phyloP scores from a whole-genome alignment of 2,329 filamentous ascomycete species.

The Cladosporium sp. region DNA sequence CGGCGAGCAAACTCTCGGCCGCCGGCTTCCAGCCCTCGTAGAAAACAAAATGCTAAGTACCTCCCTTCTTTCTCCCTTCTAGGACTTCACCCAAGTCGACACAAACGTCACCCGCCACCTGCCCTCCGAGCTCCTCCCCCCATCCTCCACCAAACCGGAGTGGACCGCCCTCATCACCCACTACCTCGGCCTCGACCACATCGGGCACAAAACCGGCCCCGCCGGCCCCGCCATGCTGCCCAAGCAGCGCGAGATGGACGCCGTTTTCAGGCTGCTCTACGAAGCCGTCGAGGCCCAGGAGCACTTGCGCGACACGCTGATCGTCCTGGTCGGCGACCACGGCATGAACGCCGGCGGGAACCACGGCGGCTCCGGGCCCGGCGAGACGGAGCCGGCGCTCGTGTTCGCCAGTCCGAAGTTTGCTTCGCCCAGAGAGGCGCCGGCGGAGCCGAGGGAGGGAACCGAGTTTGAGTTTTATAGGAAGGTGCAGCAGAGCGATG shows the following conservation, averaged over 20 bases:
- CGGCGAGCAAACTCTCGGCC: background rate
- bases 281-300: slow-evolving; percentile 62
- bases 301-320: slow-evolving; percentile 70
- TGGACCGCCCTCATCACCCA: slow-evolving; percentile 95
- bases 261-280: slow-evolving; percentile 70
- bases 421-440: slow-evolving; percentile 32
- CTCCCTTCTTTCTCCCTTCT: slow-evolving; percentile 5
- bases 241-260: slow-evolving; percentile 93
- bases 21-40: background rate
- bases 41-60: slow-evolving; percentile 3
- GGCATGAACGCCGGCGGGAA: slow-evolving; percentile 99
- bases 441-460: slow-evolving; percentile 50
- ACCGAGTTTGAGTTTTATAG: slow-evolving; percentile 76
- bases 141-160: slow-evolving; percentile 50
- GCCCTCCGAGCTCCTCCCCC: slow-evolving; percentile 57
- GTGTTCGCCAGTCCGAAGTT: slow-evolving; percentile 80
- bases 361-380: slow-evolving; percentile 86
- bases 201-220: slow-evolving; percentile 92
- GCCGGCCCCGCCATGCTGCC: slow-evolving; percentile 78
- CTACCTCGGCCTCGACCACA: slow-evolving; percentile 93
- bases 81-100: slow-evolving; percentile 98
- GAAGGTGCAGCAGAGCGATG: slow-evolving; percentile 85
- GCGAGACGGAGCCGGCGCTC: slow-evolving; percentile 88
- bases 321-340: slow-evolving; percentile 88
- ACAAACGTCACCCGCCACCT: slow-evolving; percentile 94